phyloP scores from a whole-genome alignment of 164 flowering plant genomes.

The Akebia trifoliata region DNA sequence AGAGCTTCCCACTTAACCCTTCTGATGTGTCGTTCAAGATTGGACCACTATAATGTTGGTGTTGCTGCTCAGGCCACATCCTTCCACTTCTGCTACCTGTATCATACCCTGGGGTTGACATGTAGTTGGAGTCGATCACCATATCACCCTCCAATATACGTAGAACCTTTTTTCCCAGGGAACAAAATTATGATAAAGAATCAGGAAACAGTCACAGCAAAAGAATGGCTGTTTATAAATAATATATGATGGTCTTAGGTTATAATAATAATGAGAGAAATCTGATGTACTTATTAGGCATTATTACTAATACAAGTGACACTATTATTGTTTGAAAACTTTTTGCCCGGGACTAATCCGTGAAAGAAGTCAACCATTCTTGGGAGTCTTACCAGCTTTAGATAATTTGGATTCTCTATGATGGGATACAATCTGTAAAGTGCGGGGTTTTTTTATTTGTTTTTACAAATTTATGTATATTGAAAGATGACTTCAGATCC shows the following conservation, averaged over 20 bases:
- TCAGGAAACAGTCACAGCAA: not conserved
- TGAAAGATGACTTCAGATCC: not conserved
- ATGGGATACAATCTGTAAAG: too few relatives aligned
- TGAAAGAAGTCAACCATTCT: too few relatives aligned
- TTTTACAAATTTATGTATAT: not conserved
- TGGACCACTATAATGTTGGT: conserved; percentile 39
- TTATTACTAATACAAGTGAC: too few relatives aligned
- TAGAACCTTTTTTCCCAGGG: conserved; percentile 40
- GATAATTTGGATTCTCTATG: too few relatives aligned
- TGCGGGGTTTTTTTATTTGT: too few relatives aligned
- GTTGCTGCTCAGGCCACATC: conserved; percentile 47
- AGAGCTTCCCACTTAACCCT: conserved; percentile 36
- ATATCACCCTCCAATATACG: conserved; percentile 81
- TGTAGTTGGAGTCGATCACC: conserved; percentile 51
- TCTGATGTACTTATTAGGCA: too few relatives aligned
- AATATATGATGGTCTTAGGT: not conserved
- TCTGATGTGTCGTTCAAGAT: conserved; percentile 32
- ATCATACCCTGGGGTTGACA: conserved; percentile 58
- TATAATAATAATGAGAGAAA: not conserved
- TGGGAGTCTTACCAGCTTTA: too few relatives aligned
- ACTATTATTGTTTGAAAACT: too few relatives aligned
- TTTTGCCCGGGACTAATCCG: too few relatives aligned
- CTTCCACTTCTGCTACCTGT: conserved; percentile 65
- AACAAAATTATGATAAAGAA: not conserved
- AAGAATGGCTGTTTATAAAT: not conserved